Evolutionary conservation across 306 rosid species (phyloP), one percentile per base, ranked within the genome.

Genomic region (Mimosa pudica): DNA sequence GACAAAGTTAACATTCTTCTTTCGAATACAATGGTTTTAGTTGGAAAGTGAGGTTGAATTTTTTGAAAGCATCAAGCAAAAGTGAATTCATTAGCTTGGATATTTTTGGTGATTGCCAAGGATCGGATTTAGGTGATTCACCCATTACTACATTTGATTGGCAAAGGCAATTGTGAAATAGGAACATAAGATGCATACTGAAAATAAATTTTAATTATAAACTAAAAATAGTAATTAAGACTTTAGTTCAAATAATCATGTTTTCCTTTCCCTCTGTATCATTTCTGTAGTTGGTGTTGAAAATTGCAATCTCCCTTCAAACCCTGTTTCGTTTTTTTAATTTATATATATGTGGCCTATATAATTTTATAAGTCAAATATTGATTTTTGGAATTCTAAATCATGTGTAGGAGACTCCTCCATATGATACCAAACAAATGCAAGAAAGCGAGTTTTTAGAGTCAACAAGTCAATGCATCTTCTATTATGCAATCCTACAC

Each of bases 251-350:
- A 20, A n/a, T 8, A 58, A 58, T 58, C 20, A 52, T 52, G 8
- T 52, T 5, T 16, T 17, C 60, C 20, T 5, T 16, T 17, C 60
- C 20, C 17, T 16, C 2, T 7, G 30, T 16, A 70, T 79, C 6
- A 44, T 70, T 62, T 72, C 3, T 66, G 51, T 49, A 69, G 63
- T 12, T 64, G 51, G 42, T 65, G 62, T 57, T 65, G 63, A 73
- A 79, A n/a, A 20, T 80, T 52, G 70, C 62, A 71, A 48, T 47
- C 44, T 35, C 76, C 70, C 79, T 54, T 79, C 78, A 62, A 79
- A 79, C 44, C 17, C 46, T 66, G 17, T 80, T 44, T 66, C 68
- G 13, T 3, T 6, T 33, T 66, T 80, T 46, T 20, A 46, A 57
- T 14, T 18, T 20, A 20, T 8, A 11, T 20, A 20, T 8, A 11